Evolutionary conservation across 2,329 filamentous ascomycete species (phyloP), one percentile per base, ranked within the genome.

Genomic region (Boeremia exigua): DNA sequence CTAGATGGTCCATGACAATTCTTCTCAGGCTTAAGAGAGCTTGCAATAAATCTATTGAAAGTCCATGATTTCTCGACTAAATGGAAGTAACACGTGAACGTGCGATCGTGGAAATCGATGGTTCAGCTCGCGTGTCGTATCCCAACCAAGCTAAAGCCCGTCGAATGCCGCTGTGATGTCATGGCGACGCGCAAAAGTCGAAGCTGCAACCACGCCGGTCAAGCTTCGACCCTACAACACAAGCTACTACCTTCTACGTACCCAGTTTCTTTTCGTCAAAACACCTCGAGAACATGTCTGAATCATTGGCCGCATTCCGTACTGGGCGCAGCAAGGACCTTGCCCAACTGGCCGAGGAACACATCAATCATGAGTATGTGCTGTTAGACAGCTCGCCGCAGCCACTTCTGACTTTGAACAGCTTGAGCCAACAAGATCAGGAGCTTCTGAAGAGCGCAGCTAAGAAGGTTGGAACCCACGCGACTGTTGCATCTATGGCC

Each of bases 401-500:
- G 33, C 37, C 17, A 27, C 12, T 9, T 32, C 52, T 60, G 28
- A 61, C 19, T 23, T 11, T 29, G 0, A 1, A 12, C 19, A 74
- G 72, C 63, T 78, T 87, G 33, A 77, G 76, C n/a, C 74, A 82
- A 44, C 78, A 80, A 25, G 87, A 90, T 67, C 85, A 86, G 46
- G 81, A 86, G 32, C 78, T 79, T 0, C 77, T 90, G 15, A 77
- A 80, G 38, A 78, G 73, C 15, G 87, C 87, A 5, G 84, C 84
- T 6, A 71, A 68, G 6, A 84, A 82, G 53, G 79, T 89, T 27
- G 79, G 79, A 8, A 78, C 76, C 1, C 82, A 85, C 64, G 81
- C 86, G 1, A 78, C 80, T 4, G 63, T 88, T 54, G 88, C 87
- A 30, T 86, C 86, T 1, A 67, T 85, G 6, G 58, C 86, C 2